Conservation (phyloP, 73 alveolate genomes). For the Tetrahymena elliotti region DNA sequence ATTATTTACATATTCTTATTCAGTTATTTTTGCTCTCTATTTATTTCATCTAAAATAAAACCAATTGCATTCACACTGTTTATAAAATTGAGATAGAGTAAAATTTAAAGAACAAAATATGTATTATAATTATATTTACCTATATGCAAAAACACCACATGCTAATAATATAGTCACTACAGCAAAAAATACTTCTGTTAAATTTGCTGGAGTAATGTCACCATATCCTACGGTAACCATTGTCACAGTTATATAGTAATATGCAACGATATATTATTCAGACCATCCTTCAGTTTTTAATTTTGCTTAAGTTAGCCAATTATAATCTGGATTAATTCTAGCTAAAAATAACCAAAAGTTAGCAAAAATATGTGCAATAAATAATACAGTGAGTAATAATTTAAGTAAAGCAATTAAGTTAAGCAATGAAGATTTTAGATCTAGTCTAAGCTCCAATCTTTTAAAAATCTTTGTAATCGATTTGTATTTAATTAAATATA, state of each 20-base stretch:
- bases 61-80: not conserved
- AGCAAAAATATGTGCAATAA: not conserved
- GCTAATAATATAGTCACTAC: conserved; percentile 56
- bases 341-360: not conserved
- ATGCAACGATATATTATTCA: conserved; percentile 35
- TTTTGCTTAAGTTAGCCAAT: not conserved
- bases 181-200: conserved; percentile 47
- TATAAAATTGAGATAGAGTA: not conserved
- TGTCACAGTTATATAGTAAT: conserved; percentile 62
- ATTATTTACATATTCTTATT: not conserved
- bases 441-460: not conserved
- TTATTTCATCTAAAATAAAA: not conserved
- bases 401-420: not conserved
- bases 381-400: not conserved
- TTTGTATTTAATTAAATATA: not conserved
- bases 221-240: conserved; percentile 81
- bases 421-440: not conserved
- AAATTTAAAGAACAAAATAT: not conserved
- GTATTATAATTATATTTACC: not conserved
- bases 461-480: not conserved
- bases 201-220: conserved; percentile 60
- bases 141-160: conserved; percentile 71
- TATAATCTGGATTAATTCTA: not conserved
- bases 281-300: not conserved
- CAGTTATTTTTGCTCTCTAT: not conserved